phyloP scores from a whole-genome alignment of 345 rosid genomes.

The Theobroma cacao region DNA sequence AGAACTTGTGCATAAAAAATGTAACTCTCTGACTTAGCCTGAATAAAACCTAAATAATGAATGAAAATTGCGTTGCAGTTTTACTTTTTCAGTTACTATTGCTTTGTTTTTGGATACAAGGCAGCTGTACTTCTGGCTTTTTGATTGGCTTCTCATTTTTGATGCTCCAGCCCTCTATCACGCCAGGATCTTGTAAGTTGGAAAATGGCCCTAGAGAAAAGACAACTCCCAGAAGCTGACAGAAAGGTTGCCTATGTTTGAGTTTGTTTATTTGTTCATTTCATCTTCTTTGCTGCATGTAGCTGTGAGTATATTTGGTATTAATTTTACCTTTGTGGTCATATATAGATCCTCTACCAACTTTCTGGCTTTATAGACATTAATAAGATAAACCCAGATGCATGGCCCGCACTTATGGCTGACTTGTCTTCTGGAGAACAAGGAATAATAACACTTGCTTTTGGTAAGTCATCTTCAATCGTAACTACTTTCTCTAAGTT shows the following conservation, averaged over 20 bases:
- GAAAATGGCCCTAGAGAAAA: constrained; percentile 90
- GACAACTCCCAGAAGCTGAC: constrained; percentile 84
- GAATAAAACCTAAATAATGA: neutral
- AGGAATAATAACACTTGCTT: constrained; percentile 83
- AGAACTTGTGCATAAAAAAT: neutral
- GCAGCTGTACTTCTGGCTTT: neutral
- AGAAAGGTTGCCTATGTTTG: constrained; percentile 46
- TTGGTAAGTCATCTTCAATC: constrained; percentile 57
- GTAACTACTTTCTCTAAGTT: constrained; percentile 11
- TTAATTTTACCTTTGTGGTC: constrained; percentile 11
- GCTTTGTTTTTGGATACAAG: neutral
- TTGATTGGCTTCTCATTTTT: constrained; percentile 16
- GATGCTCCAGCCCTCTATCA: constrained; percentile 57
- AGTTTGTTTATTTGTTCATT: constrained; percentile 13
- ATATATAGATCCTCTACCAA: constrained; percentile 51
- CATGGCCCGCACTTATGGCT: constrained; percentile 90
- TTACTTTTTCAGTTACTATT: neutral
- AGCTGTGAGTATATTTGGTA: neutral
- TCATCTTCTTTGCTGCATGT: constrained; percentile 1
- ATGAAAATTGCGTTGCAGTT: neutral
- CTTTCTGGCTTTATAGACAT: constrained; percentile 85
- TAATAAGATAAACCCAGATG: constrained; percentile 78
- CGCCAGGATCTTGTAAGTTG: constrained; percentile 96
- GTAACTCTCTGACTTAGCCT: neutral
- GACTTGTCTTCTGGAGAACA: constrained; percentile 84